phyloP scores from a whole-genome alignment of 108 stramenopile genomes.

The Cyclotella cryptica region DNA sequence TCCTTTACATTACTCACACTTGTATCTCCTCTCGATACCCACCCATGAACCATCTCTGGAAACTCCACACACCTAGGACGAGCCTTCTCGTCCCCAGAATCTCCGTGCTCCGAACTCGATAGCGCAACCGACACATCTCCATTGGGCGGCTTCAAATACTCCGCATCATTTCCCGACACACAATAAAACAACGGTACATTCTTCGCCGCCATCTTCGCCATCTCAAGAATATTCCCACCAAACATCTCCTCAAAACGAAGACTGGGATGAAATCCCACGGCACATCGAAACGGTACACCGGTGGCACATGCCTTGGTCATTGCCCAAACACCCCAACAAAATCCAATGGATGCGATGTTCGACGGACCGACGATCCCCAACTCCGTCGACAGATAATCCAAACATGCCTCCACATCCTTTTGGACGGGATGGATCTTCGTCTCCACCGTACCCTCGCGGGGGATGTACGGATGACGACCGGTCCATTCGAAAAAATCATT shows the following conservation, averaged over 20 bases:
- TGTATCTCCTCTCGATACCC: slow-evolving; percentile 52
- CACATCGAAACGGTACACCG: slow-evolving; percentile 22
- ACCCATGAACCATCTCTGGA: slow-evolving; percentile 57
- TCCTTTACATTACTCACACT: slow-evolving; percentile 23
- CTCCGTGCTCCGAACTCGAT: not conserved
- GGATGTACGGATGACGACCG: slow-evolving; percentile 31
- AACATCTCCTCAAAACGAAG: slow-evolving; percentile 40
- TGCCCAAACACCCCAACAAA: slow-evolving; percentile 63
- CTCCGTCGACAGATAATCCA: slow-evolving; percentile 23
- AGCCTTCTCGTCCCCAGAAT: not conserved
- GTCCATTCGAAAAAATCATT: slow-evolving; percentile 43
- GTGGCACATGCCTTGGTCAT: slow-evolving; percentile 38
- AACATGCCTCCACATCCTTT: slow-evolving; percentile 22
- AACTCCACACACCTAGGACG: slow-evolving; percentile 41
- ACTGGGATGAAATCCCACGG: slow-evolving; percentile 49
- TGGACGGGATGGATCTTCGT: slow-evolving; percentile 10
- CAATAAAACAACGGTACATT: slow-evolving; percentile 37
- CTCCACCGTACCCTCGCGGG: not conserved
- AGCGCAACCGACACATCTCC: slow-evolving; percentile 23
- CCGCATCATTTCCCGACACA: slow-evolving; percentile 54
- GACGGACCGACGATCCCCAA: slow-evolving; percentile 12
- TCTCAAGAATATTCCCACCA: slow-evolving; percentile 28
- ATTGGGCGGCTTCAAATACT: slow-evolving; percentile 44
- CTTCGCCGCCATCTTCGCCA: slow-evolving; percentile 19
- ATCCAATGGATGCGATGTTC: slow-evolving; percentile 46